These are phyloP conservation scores for Lichina pygmaea DNA, from an alignment of 495 filamentous ascomycete genomes.

Conservation along the genomic window DNA sequence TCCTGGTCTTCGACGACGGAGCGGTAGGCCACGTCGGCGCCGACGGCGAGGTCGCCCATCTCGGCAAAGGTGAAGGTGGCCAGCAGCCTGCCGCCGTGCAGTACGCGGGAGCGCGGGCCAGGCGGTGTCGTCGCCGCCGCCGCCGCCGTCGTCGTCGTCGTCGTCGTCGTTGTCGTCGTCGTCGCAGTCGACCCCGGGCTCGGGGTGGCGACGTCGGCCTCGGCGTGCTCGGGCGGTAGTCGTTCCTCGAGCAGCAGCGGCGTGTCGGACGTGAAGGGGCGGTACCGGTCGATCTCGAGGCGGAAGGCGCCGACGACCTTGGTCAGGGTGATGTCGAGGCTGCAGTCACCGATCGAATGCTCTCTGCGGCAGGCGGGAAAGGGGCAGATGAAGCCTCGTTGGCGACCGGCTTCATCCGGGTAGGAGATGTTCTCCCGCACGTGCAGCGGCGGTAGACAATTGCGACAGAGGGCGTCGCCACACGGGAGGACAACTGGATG, in stretches of 20 bases:
- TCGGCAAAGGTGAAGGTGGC: constrained; percentile 29
- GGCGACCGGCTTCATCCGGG: constrained; percentile 32
- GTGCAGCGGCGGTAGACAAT: constrained; percentile 40
- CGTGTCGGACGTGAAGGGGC: constrained; percentile 5
- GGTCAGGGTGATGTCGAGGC: constrained; percentile 42
- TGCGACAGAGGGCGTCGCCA: constrained; percentile 48
- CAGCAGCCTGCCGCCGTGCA: constrained; percentile 28
- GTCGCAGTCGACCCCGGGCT: neutral
- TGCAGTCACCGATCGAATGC: constrained; percentile 54
- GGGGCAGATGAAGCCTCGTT: constrained; percentile 45
- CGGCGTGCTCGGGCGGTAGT: neutral
- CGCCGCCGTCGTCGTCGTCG: neutral
- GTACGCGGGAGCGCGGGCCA: constrained; percentile 7
- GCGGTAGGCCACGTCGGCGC: constrained; percentile 27
- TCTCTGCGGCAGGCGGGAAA: constrained; percentile 35
- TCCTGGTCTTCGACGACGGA: constrained; percentile 12
- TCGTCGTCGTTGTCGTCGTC: too few species aligned
- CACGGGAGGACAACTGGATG: constrained; percentile 59
- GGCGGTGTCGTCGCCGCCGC: too few species aligned
- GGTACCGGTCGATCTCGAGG: constrained; percentile 9
- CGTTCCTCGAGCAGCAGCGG: constrained; percentile 9
- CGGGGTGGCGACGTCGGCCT: neutral
- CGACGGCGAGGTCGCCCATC: constrained; percentile 22
- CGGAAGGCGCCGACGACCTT: constrained; percentile 31
- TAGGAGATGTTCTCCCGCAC: constrained; percentile 43